phyloP scores from a whole-genome alignment of 371 early-diverging fungal genomes.

The Rhizopus arrhizus region DNA sequence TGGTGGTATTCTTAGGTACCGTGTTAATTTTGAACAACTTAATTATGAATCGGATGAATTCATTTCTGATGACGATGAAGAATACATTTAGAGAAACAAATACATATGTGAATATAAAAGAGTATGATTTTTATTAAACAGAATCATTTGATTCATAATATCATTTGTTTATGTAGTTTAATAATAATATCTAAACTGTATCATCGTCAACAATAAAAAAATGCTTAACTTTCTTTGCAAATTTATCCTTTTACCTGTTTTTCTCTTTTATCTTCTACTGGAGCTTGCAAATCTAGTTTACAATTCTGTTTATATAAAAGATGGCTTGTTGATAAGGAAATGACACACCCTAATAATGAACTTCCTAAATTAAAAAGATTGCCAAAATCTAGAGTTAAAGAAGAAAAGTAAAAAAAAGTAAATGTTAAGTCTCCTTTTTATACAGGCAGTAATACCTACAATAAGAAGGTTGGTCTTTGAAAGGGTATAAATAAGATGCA shows the following conservation, averaged over 20 bases:
- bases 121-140: too few species aligned
- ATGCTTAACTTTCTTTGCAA: too few species aligned
- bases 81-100: conserved; percentile 12
- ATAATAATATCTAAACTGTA: conserved; percentile 14
- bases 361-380: conserved; percentile 23
- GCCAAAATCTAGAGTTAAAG: conserved; percentile 24
- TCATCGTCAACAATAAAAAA: neutral
- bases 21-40: conserved; percentile 80
- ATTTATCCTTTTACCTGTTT: neutral
- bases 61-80: conserved; percentile 37
- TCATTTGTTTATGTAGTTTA: neutral
- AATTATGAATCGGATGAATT: conserved; percentile 51
- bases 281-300: neutral
- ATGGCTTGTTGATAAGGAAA: conserved; percentile 23
- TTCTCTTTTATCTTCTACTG: neutral
- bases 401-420: neutral
- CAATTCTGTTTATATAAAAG: conserved; percentile 23
- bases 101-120: too few species aligned
- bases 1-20: conserved; percentile 96
- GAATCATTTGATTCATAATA: neutral
- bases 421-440: too few species aligned
- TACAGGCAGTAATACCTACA: conserved; percentile 16
- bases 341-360: conserved; percentile 14
- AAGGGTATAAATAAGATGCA: conserved; percentile 42
- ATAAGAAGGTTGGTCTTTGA: conserved; percentile 28